Evolutionary conservation across 1,284 basidiomycete genomes (phyloP), one percentile per base, ranked within the genome.

Genomic region (Rhodotorula sp.): DNA sequence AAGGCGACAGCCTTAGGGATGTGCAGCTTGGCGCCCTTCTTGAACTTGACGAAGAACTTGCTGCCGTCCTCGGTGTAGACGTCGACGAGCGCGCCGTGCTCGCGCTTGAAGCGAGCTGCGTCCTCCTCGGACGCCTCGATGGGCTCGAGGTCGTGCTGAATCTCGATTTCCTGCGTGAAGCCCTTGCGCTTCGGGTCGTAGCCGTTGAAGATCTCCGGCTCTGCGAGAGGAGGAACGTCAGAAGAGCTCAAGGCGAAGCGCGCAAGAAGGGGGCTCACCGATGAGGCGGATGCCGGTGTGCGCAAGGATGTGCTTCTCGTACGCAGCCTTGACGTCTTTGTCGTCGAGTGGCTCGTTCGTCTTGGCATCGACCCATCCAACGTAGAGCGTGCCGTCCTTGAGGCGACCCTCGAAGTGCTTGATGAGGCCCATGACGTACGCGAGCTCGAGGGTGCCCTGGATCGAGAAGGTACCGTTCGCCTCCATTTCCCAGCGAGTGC

Each of bases 401-500:
- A 99, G 86, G 70, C 91, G 91, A 28, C 95, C 96, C 76, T 99
- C 92, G 80, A 97, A 94, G 84, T 98, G 93, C 83, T 95, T 97
- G 86, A 98, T 97, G 82, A 87, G 87, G 56, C 96, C 94, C 91
- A 96, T 98, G 82, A 97, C 90, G 94, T 95, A 99, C 22, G 95
- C 94, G 89, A 99, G 94, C 84, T 99, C 95, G 77, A 99, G 96
- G 79, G 91, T 92, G 56, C 94, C 95, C 81, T 97, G 91, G 77
- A 98, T 95, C 11, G 93, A 94, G 81, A 96, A 90, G 79, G 94
- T 88, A 47, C 94, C 93, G 59, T 87, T 85, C 58, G 92, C 93
- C 81, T 97, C 94, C 92, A 97, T 96, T 84, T 99, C 94, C 95
- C 95, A 99, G 75, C 95, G 88, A n/a, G 95, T 99, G 75, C 96